phyloP scores from a whole-genome alignment of 257 asterid species.

The Solanum pimpinellifolium region DNA sequence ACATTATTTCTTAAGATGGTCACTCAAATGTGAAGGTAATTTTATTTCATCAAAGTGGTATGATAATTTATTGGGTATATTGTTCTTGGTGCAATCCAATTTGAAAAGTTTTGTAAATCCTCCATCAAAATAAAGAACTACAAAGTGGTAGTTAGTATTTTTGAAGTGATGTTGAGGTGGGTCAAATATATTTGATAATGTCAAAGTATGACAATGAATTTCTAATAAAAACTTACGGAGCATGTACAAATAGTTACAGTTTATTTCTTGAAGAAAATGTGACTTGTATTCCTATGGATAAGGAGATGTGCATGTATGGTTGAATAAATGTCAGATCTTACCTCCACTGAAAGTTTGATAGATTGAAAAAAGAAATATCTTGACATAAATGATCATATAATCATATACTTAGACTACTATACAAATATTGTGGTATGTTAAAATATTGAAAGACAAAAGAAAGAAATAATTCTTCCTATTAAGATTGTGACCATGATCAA shows the following conservation, averaged over 20 bases:
- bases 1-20: too few species aligned
- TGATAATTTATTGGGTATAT: too few species aligned
- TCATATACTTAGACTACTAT: background rate
- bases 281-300: background rate
- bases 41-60: too few species aligned
- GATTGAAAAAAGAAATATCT: too few species aligned
- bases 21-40: too few species aligned
- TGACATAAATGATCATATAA: background rate
- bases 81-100: too few species aligned
- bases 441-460: too few species aligned
- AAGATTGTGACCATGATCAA: too few species aligned
- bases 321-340: background rate
- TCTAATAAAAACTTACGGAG: background rate
- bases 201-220: background rate
- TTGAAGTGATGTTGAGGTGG: background rate
- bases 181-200: background rate
- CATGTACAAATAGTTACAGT: background rate
- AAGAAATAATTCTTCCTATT: too few species aligned
- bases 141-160: background rate
- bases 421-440: too few species aligned
- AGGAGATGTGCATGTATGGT: background rate
- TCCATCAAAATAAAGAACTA: background rate
- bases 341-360: background rate
- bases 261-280: background rate
- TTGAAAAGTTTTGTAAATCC: background rate